Conservation (phyloP, 768 basidiomycete genomes). For the Xerocomellus intermedius region DNA sequence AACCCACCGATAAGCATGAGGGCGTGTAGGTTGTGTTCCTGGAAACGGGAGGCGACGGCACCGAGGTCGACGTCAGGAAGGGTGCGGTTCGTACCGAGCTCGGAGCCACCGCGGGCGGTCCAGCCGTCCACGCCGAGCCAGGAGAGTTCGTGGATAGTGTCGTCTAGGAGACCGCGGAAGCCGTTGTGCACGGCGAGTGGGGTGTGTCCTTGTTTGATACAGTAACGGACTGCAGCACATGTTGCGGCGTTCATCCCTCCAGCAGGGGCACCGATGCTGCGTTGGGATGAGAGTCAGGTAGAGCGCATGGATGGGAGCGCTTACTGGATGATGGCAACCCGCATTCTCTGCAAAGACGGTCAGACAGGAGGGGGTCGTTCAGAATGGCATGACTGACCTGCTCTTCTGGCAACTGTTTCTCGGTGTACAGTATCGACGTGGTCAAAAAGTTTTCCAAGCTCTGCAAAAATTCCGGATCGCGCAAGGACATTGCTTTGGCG, state of each 20-base stretch:
- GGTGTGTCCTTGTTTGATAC: constrained; percentile 86
- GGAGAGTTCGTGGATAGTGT: constrained; percentile 78
- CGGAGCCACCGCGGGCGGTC: constrained; percentile 95
- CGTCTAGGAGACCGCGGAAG: constrained; percentile 91
- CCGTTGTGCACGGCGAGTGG: constrained; percentile 95
- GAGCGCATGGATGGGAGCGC: constrained; percentile 24
- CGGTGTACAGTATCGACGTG: constrained; percentile 61
- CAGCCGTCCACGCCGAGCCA: constrained; percentile 98
- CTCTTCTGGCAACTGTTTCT: constrained; percentile 48
- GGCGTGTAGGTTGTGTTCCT: constrained; percentile 74
- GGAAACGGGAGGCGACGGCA: constrained; percentile 86
- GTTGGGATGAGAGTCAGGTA: constrained; percentile 1
- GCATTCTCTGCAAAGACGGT: constrained; percentile 55
- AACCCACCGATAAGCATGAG: constrained; percentile 94
- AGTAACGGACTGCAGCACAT: constrained; percentile 91
- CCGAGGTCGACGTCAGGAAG: constrained; percentile 87
- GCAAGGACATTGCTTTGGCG: constrained; percentile 77
- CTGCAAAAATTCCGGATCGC: constrained; percentile 91
- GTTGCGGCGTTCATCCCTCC: constrained; percentile 99
- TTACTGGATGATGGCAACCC: constrained; percentile 82
- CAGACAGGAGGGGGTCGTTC: background rate
- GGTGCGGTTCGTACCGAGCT: constrained; percentile 93
- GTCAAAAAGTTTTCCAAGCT: constrained; percentile 81
- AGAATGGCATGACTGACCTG: constrained; percentile 35
- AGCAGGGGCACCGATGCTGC: constrained; percentile 92